Evolutionary conservation across 331 rosid genomes (phyloP).

Genomic region (Stylosanthes scabra): DNA sequence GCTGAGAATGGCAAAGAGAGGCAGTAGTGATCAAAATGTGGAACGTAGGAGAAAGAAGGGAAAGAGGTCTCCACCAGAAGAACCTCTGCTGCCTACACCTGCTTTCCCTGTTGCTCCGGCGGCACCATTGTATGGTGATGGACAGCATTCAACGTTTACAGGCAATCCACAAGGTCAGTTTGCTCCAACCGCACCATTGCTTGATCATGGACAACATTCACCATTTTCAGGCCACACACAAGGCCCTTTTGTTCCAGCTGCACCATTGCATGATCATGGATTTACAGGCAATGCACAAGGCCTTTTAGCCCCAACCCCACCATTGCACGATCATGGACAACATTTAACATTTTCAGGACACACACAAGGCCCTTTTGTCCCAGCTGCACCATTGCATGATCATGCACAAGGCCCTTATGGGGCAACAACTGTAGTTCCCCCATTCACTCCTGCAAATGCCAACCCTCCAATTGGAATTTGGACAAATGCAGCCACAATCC

Average conservation of each 20-base stretch:
- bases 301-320: too few relatives aligned
- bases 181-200: constrained; percentile 36
- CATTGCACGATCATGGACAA: too few relatives aligned
- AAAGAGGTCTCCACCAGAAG: constrained; percentile 37
- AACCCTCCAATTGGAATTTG: constrained; percentile 51
- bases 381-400: neutral
- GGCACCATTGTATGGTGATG: constrained; percentile 28
- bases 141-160: constrained; percentile 36
- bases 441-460: constrained; percentile 42
- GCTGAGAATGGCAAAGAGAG: constrained; percentile 60
- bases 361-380: constrained; percentile 9
- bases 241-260: constrained; percentile 32
- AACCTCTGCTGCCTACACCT: too few relatives aligned
- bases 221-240: constrained; percentile 12
- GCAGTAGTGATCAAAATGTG: constrained; percentile 42
- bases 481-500: constrained; percentile 48
- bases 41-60: constrained; percentile 34
- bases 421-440: constrained; percentile 42
- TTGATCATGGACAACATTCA: constrained; percentile 37
- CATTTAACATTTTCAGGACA: neutral
- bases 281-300: too few relatives aligned
- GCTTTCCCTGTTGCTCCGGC: constrained; percentile 37
- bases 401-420: neutral
- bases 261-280: constrained; percentile 3
- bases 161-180: neutral